A percentile compares a stretch with the other conserved stretches of the same genome.
Conservation (phyloP, 1,284 basidiomycete genomes). For the Malassezia slooffiae region DNA sequence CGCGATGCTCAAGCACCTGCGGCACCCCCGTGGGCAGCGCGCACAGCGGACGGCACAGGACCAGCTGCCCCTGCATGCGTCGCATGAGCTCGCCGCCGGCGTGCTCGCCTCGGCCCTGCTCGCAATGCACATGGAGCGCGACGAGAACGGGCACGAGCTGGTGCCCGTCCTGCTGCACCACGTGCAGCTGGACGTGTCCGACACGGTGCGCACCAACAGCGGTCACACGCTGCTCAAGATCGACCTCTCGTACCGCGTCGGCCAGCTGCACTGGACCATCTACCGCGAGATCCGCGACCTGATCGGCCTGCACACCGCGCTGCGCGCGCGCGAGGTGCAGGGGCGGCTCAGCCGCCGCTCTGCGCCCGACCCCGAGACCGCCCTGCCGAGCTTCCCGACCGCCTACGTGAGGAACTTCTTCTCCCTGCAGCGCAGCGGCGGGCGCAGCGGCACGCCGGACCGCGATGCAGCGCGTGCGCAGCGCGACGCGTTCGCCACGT, state of each 20-base stretch:
- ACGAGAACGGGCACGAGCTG: constrained; percentile 71
- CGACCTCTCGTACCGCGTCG: constrained; percentile 92
- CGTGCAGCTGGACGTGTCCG: constrained; percentile 68
- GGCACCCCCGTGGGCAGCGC: too few relatives aligned
- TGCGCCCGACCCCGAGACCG: constrained; percentile 49
- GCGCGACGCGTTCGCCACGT: constrained; percentile 72
- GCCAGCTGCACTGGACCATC: constrained; percentile 79
- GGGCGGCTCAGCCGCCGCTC: constrained; percentile 20
- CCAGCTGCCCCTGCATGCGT: constrained; percentile 1
- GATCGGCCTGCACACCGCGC: constrained; percentile 78
- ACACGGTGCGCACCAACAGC: constrained; percentile 69
- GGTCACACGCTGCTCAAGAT: constrained; percentile 77
- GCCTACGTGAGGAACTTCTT: constrained; percentile 78
- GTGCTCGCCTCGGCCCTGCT: constrained; percentile 47
- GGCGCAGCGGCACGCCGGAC: neutral
- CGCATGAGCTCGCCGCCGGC: constrained; percentile 15
- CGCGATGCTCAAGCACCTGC: too few relatives aligned
- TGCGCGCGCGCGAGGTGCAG: constrained; percentile 59
- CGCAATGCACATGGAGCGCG: constrained; percentile 78
- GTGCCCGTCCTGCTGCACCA: constrained; percentile 80
- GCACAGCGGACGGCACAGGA: too few relatives aligned
- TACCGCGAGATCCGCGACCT: constrained; percentile 92
- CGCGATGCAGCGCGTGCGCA: constrained; percentile 53
- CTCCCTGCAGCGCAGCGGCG: constrained; percentile 52
- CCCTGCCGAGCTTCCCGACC: constrained; percentile 81